A percentile compares a stretch with the other conserved stretches of the same genome.
Evolutionary conservation across 1,139 yeast genomes (phyloP).

Genomic region (Saccharomyces hybrid): DNA sequence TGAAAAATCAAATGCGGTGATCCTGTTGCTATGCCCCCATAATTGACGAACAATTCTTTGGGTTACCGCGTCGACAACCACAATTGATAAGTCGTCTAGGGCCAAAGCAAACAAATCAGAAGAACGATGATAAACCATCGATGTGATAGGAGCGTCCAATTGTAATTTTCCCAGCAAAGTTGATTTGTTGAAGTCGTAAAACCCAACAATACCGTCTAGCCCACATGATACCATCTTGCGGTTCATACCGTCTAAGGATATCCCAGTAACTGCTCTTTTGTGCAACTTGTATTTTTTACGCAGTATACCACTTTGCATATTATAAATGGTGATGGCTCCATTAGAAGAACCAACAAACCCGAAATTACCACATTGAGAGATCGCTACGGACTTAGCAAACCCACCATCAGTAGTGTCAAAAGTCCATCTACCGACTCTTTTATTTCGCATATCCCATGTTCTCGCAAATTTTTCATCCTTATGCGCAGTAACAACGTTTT

Average conservation of each 20-base stretch:
- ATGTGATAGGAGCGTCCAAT: slow-evolving; percentile 71
- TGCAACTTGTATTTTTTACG: slow-evolving; percentile 64
- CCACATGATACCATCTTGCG: slow-evolving; percentile 81
- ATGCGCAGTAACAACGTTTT: slow-evolving; percentile 86
- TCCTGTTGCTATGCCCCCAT: slow-evolving; percentile 84
- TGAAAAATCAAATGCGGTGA: slow-evolving; percentile 82
- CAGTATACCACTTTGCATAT: slow-evolving; percentile 79
- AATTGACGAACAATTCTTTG: slow-evolving; percentile 78
- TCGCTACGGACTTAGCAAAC: slow-evolving; percentile 67
- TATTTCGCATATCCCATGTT: slow-evolving; percentile 83
- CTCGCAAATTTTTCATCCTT: slow-evolving; percentile 77
- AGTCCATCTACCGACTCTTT: slow-evolving; percentile 70
- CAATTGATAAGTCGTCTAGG: slow-evolving; percentile 78
- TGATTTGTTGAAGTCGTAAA: slow-evolving; percentile 75
- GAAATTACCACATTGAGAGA: slow-evolving; percentile 93
- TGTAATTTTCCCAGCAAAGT: slow-evolving; percentile 60
- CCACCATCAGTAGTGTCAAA: slow-evolving; percentile 73
- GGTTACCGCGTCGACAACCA: slow-evolving; percentile 75
- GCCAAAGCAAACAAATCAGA: slow-evolving; percentile 84
- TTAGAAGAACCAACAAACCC: slow-evolving; percentile 84
- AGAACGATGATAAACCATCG: slow-evolving; percentile 66
- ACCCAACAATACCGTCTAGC: slow-evolving; percentile 82
- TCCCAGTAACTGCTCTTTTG: slow-evolving; percentile 76
- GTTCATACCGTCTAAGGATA: slow-evolving; percentile 86
- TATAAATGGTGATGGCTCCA: slow-evolving; percentile 86